Base-by-base conservation (phyloP, 768 basidiomycete genomes). In the Tylopilus plumbeoviolaceoides region DNA sequence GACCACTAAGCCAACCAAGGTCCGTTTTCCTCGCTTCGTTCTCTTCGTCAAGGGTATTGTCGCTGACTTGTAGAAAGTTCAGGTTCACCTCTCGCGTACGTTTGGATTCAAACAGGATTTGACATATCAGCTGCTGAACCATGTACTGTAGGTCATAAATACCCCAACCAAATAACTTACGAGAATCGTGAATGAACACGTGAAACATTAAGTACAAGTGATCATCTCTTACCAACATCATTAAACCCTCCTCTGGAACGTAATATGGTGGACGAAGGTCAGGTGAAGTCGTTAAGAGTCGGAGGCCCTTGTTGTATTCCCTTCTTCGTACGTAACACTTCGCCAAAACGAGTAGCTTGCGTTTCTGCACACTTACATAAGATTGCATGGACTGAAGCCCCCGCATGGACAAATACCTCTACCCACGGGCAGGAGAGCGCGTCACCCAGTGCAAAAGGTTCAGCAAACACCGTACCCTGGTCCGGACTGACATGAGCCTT, bases 101-200 rank as follows among this genome's bases (percentile, higher is more conserved):
- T 4, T 38, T 7, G 10, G 41, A 58, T 39, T 36, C 21, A 15
- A 52, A 54, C 30, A 58, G 17, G 20, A 48, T 50, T 41, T 35
- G 52, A 39, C 33, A 61, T 28, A 33, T 54, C 4, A 54, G 48
- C 40, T 42, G 9, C 15, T 61, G 59, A 38, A 33, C 30, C 50
- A 38, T 47, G 44, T 11, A 55, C 21, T 18, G 35, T 20, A 62
- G 40, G 10, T 33, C 36, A 21, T 28, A 15, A 7, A 59, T 11
- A 21, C 50, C 40, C 54, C 53, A 62, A 23, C 41, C 50, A 9
- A 62, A 59, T 15, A 62, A 30, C 61, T 62, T 44, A 7, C 27
- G 11, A 33, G n/a, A 25, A 15, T 5, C 6, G 30, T 62, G 20
- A 58, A 18, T 33, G 8, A 1, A 35, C 18, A n/a, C 2, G 12